These are phyloP conservation scores for Hemileccinum impolitum DNA, from an alignment of 768 basidiomycete species.

Conservation along the genomic window DNA sequence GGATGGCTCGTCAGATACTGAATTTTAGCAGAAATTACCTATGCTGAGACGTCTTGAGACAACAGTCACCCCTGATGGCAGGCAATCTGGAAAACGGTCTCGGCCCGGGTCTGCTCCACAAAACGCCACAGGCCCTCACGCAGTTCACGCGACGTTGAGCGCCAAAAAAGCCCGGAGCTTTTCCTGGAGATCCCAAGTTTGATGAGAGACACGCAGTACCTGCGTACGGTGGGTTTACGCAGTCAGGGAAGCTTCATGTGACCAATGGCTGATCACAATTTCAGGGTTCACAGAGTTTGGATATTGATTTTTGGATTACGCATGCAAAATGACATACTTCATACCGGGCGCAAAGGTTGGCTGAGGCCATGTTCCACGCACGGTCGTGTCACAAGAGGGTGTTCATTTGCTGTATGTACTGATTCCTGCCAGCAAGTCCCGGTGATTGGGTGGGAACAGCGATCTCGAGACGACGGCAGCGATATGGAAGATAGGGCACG, in stretches of 20 bases:
- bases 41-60: conserved; percentile 44
- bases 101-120: conserved; percentile 26
- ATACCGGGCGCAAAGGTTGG: conserved; percentile 14
- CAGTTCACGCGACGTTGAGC: conserved; percentile 14
- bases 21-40: conserved; percentile 28
- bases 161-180: conserved; percentile 17
- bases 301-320: conserved; percentile 22
- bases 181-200: conserved; percentile 6
- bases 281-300: conserved; percentile 12
- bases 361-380: not conserved
- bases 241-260: conserved; percentile 9
- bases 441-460: conserved; percentile 16
- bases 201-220: conserved; percentile 8
- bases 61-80: conserved; percentile 44
- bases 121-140: conserved; percentile 19
- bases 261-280: conserved; percentile 6
- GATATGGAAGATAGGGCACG: not conserved
- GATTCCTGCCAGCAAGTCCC: not conserved
- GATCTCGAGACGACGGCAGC: conserved; percentile 2
- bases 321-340: conserved; percentile 15
- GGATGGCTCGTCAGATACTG: conserved; percentile 6
- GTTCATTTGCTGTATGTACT: conserved; percentile 6
- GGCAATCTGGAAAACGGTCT: conserved; percentile 32
- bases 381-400: not conserved
- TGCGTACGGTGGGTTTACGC: conserved; percentile 9